Percentiles rank a stretch among this genome's conserved stretches.
These are phyloP conservation scores for Populus hybrid DNA, from an alignment of 441 rosid genomes.

Conservation along the genomic window DNA sequence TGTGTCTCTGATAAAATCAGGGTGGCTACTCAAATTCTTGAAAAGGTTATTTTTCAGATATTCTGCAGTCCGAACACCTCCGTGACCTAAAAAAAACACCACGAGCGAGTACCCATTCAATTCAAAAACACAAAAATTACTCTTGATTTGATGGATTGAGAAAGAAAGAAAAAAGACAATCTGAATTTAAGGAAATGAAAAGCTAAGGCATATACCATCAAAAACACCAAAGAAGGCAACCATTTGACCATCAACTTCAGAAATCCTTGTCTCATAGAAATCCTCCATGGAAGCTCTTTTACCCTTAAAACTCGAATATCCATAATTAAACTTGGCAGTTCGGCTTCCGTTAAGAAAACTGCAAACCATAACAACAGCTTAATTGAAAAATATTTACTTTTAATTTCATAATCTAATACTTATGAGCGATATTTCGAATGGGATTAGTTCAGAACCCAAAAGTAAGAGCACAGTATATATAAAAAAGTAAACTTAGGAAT, in stretches of 20 bases:
- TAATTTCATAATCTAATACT: not conserved
- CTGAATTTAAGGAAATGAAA: not conserved
- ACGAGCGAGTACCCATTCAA: not conserved
- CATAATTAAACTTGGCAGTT: constrained; percentile 66
- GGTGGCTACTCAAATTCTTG: constrained; percentile 63
- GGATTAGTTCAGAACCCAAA: not conserved
- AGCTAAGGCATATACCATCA: constrained; percentile 51
- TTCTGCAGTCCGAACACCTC: constrained; percentile 84
- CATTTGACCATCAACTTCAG: constrained; percentile 76
- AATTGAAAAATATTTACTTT: not conserved
- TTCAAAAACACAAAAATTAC: not conserved
- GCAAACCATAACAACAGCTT: not conserved
- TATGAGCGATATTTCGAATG: not conserved
- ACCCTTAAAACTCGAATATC: constrained; percentile 73
- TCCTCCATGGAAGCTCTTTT: constrained; percentile 89
- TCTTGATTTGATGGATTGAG: not conserved
- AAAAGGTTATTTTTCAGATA: constrained; percentile 77
- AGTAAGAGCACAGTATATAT: not conserved
- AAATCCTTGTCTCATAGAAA: constrained; percentile 72
- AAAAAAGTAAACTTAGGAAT: not conserved
- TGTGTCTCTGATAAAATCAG: constrained; percentile 57
- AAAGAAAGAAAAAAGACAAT: constrained; percentile 9
- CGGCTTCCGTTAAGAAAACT: constrained; percentile 54
- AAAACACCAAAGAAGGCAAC: constrained; percentile 91
- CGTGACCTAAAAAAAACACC: constrained; percentile 53